Conservation (phyloP, 2,329 filamentous ascomycete genomes). For the Arthroderma sp. region DNA sequence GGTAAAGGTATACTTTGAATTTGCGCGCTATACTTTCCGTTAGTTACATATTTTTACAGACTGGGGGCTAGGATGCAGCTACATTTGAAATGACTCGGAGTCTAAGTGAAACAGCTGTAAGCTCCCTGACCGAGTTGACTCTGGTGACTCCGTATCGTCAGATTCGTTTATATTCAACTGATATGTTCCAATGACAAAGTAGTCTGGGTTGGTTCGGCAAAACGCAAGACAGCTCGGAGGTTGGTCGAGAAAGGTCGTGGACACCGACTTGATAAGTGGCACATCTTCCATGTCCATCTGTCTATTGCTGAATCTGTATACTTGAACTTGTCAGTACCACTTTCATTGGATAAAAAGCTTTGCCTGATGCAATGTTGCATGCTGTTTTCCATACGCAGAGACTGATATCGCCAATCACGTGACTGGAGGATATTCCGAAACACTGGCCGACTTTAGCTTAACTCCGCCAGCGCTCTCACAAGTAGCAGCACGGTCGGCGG, state of each 20-base stretch:
- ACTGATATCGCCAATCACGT: too few species aligned
- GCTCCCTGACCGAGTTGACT: conserved; percentile 59
- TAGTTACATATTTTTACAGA: conserved; percentile 7
- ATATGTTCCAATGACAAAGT: conserved; percentile 77
- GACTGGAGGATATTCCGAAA: too few species aligned
- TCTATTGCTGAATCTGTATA: too few species aligned
- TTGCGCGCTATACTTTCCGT: conserved; percentile 31
- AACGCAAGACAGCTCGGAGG: conserved; percentile 35
- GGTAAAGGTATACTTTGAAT: conserved; percentile 50
- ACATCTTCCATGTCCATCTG: conserved; percentile 1
- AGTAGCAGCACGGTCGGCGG: too few species aligned
- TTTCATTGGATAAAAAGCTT: too few species aligned
- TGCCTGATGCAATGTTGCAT: too few species aligned
- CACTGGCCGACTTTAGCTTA: too few species aligned
- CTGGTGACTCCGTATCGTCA: conserved; percentile 14
- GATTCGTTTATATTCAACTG: conserved; percentile 39
- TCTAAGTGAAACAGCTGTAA: conserved; percentile 52
- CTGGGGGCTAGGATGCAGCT: conserved; percentile 4
- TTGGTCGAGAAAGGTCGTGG: conserved; percentile 27
- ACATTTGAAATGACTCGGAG: conserved; percentile 18
- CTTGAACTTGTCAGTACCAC: too few species aligned
- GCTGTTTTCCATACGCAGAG: too few species aligned
- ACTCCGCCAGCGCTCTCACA: too few species aligned
- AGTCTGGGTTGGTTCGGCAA: conserved; percentile 37
- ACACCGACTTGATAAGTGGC: conserved; percentile 17